Base-by-base conservation (phyloP, 2,329 filamentous ascomycete genomes). In the Aspergillus oerlinghausenensis region DNA sequence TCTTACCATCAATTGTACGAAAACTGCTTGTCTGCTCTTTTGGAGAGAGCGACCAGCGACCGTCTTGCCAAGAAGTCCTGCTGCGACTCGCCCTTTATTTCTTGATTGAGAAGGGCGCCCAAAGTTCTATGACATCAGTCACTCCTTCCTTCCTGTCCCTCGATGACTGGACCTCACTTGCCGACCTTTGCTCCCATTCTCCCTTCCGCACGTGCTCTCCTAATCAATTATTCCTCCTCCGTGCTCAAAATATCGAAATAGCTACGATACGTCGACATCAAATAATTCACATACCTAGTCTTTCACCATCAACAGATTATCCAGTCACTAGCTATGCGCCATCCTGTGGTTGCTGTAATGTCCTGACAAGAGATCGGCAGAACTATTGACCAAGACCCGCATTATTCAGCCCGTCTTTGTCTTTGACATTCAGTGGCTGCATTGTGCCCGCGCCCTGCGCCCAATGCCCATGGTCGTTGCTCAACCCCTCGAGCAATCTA, bases 11-110 rank as follows among this genome's bases (percentile, higher is more conserved):
- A 59, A 65, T 59, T 62, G 61, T 6, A 6, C 6, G 32, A 35
- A 4, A 35, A 35, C 4, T 17, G 28, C 4, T 14, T 35, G 11
- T 35, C 29, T 32, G 32, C 3, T 35, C 32, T 35, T 17, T 17
- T 17, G 32, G 4, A 35, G 17, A 35, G 32, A 35, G 32, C 4
- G 32, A 7, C 32, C 11, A 17, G 4, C 32, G 32, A 35, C 11
- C 14, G 32, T 3, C 4, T 14, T 17, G 32, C 32, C 32, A 35
- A 55, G 50, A 26, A 7, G 64, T 67, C 66, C 66, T 65, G 64
- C 67, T 65, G 64, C 67, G 65, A 68, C 64, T 25, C 40, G 26
- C 8, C 26, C 38, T 28, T 5, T 21, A n/a, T 4, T 29, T 35
- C 32, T 35, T 35, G 32, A 35, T 17, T 17, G 32, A 35, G 4